Percentiles rank a stretch among this genome's conserved stretches.
These are phyloP conservation scores for Pharus latifolius DNA, from an alignment of 176 grass and related monocot species.

Conservation along the genomic window DNA sequence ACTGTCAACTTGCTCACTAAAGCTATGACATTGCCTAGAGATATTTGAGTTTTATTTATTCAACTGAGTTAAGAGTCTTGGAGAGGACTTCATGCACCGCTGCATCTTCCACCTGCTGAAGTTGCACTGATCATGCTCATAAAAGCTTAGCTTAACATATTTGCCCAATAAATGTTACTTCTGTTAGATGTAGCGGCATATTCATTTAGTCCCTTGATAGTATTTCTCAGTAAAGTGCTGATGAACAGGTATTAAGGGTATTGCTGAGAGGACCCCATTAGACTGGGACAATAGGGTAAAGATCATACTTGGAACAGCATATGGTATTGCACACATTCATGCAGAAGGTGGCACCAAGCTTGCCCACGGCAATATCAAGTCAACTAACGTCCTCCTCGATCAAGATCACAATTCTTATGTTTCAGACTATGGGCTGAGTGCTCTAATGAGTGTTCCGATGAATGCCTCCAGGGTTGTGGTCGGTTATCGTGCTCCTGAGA, in stretches of 20 bases:
- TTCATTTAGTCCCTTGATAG: not conserved
- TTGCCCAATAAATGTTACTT: not conserved
- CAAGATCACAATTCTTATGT: constrained; percentile 53
- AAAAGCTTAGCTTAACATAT: not conserved
- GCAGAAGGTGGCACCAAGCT: constrained; percentile 73
- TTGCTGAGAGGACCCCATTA: constrained; percentile 42
- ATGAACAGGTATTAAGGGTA: constrained; percentile 54
- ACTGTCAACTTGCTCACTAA: not conserved
- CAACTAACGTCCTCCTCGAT: constrained; percentile 77
- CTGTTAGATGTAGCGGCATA: not conserved
- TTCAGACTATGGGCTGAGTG: constrained; percentile 71
- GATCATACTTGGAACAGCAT: constrained; percentile 65
- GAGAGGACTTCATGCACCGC: not conserved
- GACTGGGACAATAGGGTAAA: constrained; percentile 88
- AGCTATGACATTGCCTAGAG: not conserved
- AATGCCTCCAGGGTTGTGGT: constrained; percentile 40
- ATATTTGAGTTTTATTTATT: not conserved
- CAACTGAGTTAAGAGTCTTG: not conserved
- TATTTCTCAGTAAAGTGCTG: constrained; percentile 17
- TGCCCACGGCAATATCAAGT: constrained; percentile 93
- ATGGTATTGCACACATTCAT: constrained; percentile 65
- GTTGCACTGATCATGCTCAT: not conserved
- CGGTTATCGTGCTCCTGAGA: constrained; percentile 77
- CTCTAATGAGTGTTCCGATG: constrained; percentile 54
- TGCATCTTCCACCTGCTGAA: not conserved